A percentile compares a stretch with the other conserved stretches of the same genome.
Evolutionary conservation across 2,329 filamentous ascomycete species (phyloP).

Genomic region (Pseudogymnoascus sp.): DNA sequence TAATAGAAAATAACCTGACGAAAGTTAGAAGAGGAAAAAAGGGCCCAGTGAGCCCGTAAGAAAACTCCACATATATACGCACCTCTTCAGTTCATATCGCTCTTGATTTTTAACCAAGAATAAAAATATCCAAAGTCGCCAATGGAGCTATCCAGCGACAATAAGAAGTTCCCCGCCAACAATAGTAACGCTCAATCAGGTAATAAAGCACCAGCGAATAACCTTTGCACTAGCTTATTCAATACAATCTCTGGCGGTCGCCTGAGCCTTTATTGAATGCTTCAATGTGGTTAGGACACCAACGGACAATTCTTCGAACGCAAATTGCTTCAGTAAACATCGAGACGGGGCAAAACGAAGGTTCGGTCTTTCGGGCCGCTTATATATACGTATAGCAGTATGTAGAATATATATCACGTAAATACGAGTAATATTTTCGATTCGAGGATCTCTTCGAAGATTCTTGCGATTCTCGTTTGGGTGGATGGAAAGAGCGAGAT

Average conservation of each 20-base stretch:
- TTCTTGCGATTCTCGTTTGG: slow-evolving; percentile 1
- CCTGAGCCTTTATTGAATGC: neutral
- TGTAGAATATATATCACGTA: neutral
- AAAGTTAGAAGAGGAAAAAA: neutral
- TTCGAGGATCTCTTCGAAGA: neutral
- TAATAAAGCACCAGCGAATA: neutral
- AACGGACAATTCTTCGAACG: neutral
- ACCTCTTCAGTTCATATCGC: neutral
- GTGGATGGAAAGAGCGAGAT: neutral
- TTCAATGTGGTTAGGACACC: neutral
- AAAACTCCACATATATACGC: neutral
- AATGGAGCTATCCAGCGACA: neutral
- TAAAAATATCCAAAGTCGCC: neutral
- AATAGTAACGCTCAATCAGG: neutral
- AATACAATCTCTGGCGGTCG: neutral
- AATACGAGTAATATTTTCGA: neutral
- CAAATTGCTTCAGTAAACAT: slow-evolving; percentile 3
- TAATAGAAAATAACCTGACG: neutral
- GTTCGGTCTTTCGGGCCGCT: neutral
- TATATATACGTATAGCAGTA: neutral
- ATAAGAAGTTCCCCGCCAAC: neutral
- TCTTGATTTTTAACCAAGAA: neutral
- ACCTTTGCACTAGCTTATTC: neutral
- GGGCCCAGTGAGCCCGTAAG: neutral
- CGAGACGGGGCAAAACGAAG: neutral